Evolutionary conservation across 495 filamentous ascomycete species (phyloP).

Genomic region (Cercophora scortea): DNA sequence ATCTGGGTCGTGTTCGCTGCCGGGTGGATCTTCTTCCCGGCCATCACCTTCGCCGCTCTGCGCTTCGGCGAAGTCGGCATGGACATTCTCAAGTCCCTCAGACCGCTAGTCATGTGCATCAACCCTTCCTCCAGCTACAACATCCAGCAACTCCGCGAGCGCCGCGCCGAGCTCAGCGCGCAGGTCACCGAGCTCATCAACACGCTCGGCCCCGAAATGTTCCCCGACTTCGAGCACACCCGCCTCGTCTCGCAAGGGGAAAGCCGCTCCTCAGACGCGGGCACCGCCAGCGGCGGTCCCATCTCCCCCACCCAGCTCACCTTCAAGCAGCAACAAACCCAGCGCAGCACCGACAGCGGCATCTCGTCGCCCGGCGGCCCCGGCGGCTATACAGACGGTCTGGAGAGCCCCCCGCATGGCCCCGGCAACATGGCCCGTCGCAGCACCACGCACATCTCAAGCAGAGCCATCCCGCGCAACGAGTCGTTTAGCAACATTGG

Average conservation of each 20-base stretch:
- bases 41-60: conserved; percentile 87
- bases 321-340: not conserved
- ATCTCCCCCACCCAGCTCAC: conserved; percentile 4
- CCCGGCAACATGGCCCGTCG: conserved; percentile 17
- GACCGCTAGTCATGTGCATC: conserved; percentile 81
- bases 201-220: conserved; percentile 90
- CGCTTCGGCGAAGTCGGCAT: conserved; percentile 95
- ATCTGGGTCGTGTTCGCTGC: conserved; percentile 66
- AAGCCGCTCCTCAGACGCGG: conserved; percentile 18
- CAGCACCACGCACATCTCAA: conserved; percentile 35
- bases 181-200: conserved; percentile 91
- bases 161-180: conserved; percentile 64
- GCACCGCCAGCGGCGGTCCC: conserved; percentile 8
- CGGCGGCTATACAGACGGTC: conserved; percentile 6
- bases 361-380: conserved; percentile 13
- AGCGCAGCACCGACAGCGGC: conserved; percentile 17
- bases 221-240: conserved; percentile 84
- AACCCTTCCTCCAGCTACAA: conserved; percentile 78
- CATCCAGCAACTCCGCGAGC: conserved; percentile 67
- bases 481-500: conserved; percentile 88
- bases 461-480: conserved; percentile 64
- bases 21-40: conserved; percentile 72
- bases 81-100: conserved; percentile 94
- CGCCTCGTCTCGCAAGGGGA: conserved; percentile 54
- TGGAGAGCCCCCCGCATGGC: conserved; percentile 12